These are phyloP conservation scores for Typha latifolia DNA, from an alignment of 176 grass and related monocot species.

Conservation along the genomic window DNA sequence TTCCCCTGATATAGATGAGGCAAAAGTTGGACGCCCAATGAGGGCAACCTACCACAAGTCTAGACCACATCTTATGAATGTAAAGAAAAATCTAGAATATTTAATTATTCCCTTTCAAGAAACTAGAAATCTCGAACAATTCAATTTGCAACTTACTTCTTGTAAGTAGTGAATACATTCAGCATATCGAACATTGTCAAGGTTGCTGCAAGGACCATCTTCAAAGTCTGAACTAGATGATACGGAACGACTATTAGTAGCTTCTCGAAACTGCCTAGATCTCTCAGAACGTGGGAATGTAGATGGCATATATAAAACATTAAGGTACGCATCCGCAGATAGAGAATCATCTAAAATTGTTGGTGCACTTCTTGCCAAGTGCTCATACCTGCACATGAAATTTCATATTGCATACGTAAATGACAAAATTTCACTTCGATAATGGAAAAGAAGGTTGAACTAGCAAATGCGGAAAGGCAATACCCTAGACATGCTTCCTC, in stretches of 20 bases:
- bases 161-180: conserved; percentile 94
- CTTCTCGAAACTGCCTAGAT: conserved; percentile 45
- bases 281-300: conserved; percentile 88
- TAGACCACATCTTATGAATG: no score
- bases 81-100: background rate
- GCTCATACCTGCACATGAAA: conserved; percentile 63
- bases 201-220: conserved; percentile 72
- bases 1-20: no score
- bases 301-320: conserved; percentile 89
- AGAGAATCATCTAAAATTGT: conserved; percentile 96
- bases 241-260: conserved; percentile 31
- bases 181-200: conserved; percentile 65
- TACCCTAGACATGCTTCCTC: conserved; percentile 28
- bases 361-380: conserved; percentile 76
- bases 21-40: no score
- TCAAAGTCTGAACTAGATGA: conserved; percentile 46
- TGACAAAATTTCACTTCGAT: background rate
- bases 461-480: no score
- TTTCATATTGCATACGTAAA: background rate
- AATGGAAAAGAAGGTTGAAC: no score
- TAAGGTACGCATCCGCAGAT: conserved; percentile 94
- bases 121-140: background rate
- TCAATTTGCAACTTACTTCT: conserved; percentile 59
- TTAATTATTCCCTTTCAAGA: background rate
- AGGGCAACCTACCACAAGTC: no score